Evolutionary conservation across 202 grass and related monocot genomes (phyloP).

Genomic region (Schoenoplectus tabernaemontani): DNA sequence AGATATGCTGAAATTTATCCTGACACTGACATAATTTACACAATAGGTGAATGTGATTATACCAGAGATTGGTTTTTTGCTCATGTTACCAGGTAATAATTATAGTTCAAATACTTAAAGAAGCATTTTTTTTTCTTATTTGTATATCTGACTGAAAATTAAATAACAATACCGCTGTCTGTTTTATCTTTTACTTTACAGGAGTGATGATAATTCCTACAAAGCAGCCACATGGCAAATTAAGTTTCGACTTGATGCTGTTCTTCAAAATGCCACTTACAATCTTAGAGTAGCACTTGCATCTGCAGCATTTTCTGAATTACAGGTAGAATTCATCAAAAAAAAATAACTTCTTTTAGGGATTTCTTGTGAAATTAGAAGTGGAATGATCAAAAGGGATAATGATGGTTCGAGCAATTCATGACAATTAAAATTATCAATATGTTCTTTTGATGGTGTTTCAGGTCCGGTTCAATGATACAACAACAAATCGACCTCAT

Average conservation of each 20-base stretch:
- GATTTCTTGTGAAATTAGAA: neutral
- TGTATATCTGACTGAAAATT: neutral
- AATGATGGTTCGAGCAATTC: neutral
- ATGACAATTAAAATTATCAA: neutral
- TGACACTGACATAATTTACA: slow-evolving; percentile 58
- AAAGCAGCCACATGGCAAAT: slow-evolving; percentile 83
- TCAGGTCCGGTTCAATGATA: slow-evolving; percentile 70
- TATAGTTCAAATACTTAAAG: neutral
- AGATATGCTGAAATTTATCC: slow-evolving; percentile 82
- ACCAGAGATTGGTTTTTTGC: slow-evolving; percentile 84
- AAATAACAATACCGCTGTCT: neutral
- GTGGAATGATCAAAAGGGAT: neutral
- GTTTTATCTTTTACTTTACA: slow-evolving; percentile 19
- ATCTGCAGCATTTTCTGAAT: slow-evolving; percentile 47
- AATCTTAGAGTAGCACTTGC: slow-evolving; percentile 80
- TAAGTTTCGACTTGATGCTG: slow-evolving; percentile 50
- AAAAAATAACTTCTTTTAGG: neutral
- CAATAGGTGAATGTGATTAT: slow-evolving; percentile 59
- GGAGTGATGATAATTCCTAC: slow-evolving; percentile 43
- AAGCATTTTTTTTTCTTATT: neutral
- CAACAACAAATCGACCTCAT: slow-evolving; percentile 26
- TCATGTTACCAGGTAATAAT: slow-evolving; percentile 70
- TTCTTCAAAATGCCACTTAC: slow-evolving; percentile 44
- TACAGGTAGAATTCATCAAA: slow-evolving; percentile 51
- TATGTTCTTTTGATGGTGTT: slow-evolving; percentile 2